phyloP scores from a whole-genome alignment of 2,329 filamentous ascomycete species.

The Pseudogymnoascus pannorum region DNA sequence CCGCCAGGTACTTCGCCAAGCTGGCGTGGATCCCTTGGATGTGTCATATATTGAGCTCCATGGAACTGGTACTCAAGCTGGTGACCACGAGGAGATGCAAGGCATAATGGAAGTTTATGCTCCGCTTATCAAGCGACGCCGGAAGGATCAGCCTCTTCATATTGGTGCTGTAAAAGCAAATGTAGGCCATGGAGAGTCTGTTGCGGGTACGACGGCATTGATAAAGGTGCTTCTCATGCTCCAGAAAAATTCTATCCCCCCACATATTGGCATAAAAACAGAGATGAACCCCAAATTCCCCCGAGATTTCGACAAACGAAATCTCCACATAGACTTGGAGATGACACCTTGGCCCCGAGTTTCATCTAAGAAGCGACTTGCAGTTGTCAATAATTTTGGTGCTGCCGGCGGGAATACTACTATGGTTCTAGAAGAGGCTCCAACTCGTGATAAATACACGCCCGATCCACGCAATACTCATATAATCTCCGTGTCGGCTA shows the following conservation, averaged over 20 bases:
- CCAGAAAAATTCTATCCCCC: slow-evolving; percentile 22
- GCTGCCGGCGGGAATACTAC: slow-evolving; percentile 20
- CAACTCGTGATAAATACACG: slow-evolving; percentile 23
- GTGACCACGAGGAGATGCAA: slow-evolving; percentile 53
- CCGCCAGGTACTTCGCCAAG: slow-evolving; percentile 59
- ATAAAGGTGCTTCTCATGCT: slow-evolving; percentile 25
- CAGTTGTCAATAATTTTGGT: slow-evolving; percentile 43
- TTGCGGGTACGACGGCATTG: slow-evolving; percentile 21
- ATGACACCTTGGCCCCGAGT: slow-evolving; percentile 15
- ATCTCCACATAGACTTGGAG: slow-evolving; percentile 28
- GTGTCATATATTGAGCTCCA: slow-evolving; percentile 73
- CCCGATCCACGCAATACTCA: slow-evolving; percentile 35
- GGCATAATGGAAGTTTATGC: slow-evolving; percentile 55
- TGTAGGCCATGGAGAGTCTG: slow-evolving; percentile 21
- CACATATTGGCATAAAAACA: slow-evolving; percentile 23
- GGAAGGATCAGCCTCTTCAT: slow-evolving; percentile 51
- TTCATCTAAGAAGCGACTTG: slow-evolving; percentile 30
- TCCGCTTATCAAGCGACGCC: slow-evolving; percentile 29
- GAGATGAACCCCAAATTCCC: slow-evolving; percentile 26
- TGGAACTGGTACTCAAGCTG: slow-evolving; percentile 57
- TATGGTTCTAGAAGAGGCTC: slow-evolving; percentile 20
- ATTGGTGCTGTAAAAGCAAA: slow-evolving; percentile 18
- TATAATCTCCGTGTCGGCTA: slow-evolving; percentile 42
- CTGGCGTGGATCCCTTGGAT: slow-evolving; percentile 62
- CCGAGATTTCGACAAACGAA: slow-evolving; percentile 30